A percentile compares a stretch with the other conserved stretches of the same genome.
Conservation (phyloP, 371 early-diverging fungal species). For the Furculomyces boomerangus region DNA sequence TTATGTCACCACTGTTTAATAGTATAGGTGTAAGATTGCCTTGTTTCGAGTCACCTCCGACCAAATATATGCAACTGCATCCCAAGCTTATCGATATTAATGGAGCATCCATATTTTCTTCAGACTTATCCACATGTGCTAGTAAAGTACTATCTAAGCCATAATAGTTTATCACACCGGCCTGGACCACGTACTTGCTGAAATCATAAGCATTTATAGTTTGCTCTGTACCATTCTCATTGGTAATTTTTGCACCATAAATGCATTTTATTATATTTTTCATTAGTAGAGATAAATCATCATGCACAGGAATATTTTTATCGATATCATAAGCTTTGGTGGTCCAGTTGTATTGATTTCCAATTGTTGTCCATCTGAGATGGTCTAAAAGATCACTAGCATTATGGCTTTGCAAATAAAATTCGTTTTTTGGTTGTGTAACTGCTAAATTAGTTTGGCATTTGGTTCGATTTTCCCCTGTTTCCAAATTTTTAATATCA, state of each 20-base stretch:
- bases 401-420: slow-evolving; percentile 10
- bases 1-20: slow-evolving; percentile 64
- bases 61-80: slow-evolving; percentile 55
- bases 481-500: not conserved
- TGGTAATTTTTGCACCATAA: slow-evolving; percentile 2
- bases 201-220: slow-evolving; percentile 26
- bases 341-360: slow-evolving; percentile 86
- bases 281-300: slow-evolving; percentile 12
- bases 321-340: slow-evolving; percentile 37
- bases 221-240: not conserved
- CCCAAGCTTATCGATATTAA: slow-evolving; percentile 73
- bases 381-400: slow-evolving; percentile 11
- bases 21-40: slow-evolving; percentile 39
- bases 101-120: slow-evolving; percentile 75
- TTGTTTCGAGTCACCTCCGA: slow-evolving; percentile 51
- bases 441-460: not conserved
- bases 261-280: slow-evolving; percentile 14
- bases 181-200: slow-evolving; percentile 52
- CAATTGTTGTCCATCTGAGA: slow-evolving; percentile 76
- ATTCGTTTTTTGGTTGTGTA: slow-evolving; percentile 14
- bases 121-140: slow-evolving; percentile 89
- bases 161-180: slow-evolving; percentile 90
- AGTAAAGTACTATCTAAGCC: slow-evolving; percentile 66
- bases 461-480: not conserved
- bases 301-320: not conserved